A percentile compares a stretch with the other conserved stretches of the same genome.
Conservation (phyloP, 108 stramenopile genomes). For the Skeletonema grethae region DNA sequence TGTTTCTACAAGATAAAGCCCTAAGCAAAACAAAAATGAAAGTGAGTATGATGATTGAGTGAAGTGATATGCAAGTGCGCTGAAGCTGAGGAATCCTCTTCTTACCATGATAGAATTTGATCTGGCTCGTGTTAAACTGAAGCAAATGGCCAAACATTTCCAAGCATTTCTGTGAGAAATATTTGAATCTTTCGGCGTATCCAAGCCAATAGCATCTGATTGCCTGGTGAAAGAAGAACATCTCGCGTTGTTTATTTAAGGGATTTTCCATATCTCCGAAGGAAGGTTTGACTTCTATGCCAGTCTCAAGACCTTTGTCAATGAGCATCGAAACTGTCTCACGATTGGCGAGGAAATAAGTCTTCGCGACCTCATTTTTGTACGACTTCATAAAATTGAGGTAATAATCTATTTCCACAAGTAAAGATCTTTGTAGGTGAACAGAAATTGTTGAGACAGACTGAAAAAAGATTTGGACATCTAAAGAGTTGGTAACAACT, state of each 20-base stretch:
- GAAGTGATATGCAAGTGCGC: too few relatives aligned
- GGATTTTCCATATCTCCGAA: neutral
- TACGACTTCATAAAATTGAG: constrained; percentile 10
- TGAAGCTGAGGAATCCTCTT: neutral
- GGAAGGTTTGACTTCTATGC: neutral
- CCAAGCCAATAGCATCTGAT: constrained; percentile 2
- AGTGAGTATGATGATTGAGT: neutral
- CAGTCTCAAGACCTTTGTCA: neutral
- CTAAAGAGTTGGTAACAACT: neutral
- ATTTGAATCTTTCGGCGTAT: neutral
- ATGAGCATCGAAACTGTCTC: neutral
- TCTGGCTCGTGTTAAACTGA: neutral
- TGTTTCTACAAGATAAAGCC: neutral
- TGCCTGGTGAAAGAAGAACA: neutral
- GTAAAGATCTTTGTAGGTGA: neutral
- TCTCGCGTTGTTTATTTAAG: neutral
- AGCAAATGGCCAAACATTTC: neutral
- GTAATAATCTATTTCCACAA: constrained; percentile 10
- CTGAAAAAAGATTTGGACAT: neutral
- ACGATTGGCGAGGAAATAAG: neutral
- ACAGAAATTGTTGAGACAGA: neutral
- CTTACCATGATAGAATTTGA: constrained; percentile 1
- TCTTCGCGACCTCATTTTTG: neutral
- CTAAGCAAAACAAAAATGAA: neutral
- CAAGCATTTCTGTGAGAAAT: neutral